Percentiles rank a stretch among this genome's conserved stretches.
Evolutionary conservation across 1,139 yeast species (phyloP).

Genomic region (Geotrichum bryndzae): DNA sequence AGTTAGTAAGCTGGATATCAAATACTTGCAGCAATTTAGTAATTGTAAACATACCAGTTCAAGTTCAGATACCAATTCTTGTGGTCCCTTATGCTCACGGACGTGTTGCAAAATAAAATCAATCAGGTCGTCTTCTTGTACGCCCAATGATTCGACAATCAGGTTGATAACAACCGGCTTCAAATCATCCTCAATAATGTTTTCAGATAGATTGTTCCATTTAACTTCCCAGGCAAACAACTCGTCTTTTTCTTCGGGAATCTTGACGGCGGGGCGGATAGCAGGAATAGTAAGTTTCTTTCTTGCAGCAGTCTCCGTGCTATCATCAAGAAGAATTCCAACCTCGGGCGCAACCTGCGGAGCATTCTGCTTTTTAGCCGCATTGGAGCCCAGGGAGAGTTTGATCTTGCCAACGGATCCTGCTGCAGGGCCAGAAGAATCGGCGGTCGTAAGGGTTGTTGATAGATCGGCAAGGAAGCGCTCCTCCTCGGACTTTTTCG

Average conservation of each 20-base stretch:
- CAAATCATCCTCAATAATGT: slow-evolving; percentile 24
- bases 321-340: slow-evolving; percentile 9
- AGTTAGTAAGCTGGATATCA: neutral
- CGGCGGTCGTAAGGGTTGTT: neutral
- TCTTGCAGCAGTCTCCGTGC: neutral
- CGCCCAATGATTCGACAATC: slow-evolving; percentile 34
- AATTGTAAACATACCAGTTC: slow-evolving; percentile 21
- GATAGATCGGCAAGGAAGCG: neutral
- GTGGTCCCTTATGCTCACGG: slow-evolving; percentile 26
- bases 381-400: slow-evolving; percentile 10
- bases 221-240: slow-evolving; percentile 26
- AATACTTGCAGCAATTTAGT: neutral
- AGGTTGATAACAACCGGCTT: slow-evolving; percentile 29
- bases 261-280: slow-evolving; percentile 5
- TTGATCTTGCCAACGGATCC: slow-evolving; percentile 14
- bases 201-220: slow-evolving; percentile 30
- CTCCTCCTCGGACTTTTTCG: slow-evolving; percentile 6
- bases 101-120: slow-evolving; percentile 30
- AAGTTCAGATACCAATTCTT: slow-evolving; percentile 29
- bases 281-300: slow-evolving; percentile 3
- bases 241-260: slow-evolving; percentile 24
- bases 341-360: slow-evolving; percentile 1
- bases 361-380: slow-evolving; percentile 3
- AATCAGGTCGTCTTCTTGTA: slow-evolving; percentile 35
- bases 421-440: neutral